These are phyloP conservation scores for Boletus speciosus DNA, from an alignment of 768 basidiomycete genomes.

Conservation along the genomic window DNA sequence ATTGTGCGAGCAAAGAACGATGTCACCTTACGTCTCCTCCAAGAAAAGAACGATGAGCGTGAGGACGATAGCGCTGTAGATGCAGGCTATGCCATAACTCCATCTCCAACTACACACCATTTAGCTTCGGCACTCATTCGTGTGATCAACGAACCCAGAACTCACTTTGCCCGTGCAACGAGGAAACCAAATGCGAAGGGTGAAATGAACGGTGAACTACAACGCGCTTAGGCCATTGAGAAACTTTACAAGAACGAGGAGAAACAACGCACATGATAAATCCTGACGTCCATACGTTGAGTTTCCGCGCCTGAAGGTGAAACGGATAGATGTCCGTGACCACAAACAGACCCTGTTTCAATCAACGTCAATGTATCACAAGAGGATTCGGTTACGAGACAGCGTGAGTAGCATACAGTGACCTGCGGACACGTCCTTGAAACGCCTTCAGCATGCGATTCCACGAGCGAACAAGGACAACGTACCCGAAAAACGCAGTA, in stretches of 20 bases:
- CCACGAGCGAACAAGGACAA: neutral
- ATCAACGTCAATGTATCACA: neutral
- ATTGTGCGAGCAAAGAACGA: neutral
- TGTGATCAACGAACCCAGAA: neutral
- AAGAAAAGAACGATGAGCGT: slow-evolving; percentile 42
- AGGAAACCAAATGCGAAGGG: slow-evolving; percentile 32
- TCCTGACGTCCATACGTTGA: slow-evolving; percentile 53
- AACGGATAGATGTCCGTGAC: slow-evolving; percentile 53
- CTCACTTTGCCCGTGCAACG: slow-evolving; percentile 25
- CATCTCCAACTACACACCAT: slow-evolving; percentile 39
- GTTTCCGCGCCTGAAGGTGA: slow-evolving; percentile 49
- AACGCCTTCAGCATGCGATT: neutral
- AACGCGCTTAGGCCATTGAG: slow-evolving; percentile 24
- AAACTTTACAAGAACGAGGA: slow-evolving; percentile 28
- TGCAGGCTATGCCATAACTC: slow-evolving; percentile 51
- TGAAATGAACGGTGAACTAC: slow-evolving; percentile 29
- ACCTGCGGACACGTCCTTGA: slow-evolving; percentile 50
- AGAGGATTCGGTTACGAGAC: neutral
- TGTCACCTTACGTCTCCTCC: slow-evolving; percentile 45
- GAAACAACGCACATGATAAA: slow-evolving; percentile 50
- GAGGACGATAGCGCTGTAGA: slow-evolving; percentile 47
- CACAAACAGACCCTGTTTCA: slow-evolving; percentile 39
- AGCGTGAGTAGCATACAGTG: slow-evolving; percentile 30
- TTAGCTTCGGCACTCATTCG: neutral
- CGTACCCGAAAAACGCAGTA: slow-evolving; percentile 32